Evolutionary conservation across 495 filamentous ascomycete species (phyloP), one percentile per base, ranked within the genome.

Genomic region (Daldinia concentrica): DNA sequence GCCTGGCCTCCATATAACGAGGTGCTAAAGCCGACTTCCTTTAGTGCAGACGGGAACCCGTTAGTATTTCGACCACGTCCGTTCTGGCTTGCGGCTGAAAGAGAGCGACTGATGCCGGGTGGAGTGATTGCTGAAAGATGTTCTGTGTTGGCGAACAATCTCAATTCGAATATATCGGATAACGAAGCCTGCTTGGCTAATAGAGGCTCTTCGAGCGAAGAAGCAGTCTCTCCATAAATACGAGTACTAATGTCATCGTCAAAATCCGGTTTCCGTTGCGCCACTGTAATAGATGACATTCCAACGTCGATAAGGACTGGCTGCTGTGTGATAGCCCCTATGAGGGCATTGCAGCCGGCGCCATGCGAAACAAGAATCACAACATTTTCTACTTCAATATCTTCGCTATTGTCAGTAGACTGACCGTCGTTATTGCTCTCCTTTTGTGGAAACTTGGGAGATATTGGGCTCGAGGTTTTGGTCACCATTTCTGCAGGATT

Each of bases 331-430:
- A 99, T 83, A 4, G 93, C 93, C 6, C 95, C 94, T 56, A 98
- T 94, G 54, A 99, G 79, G 0, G 95, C 96, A 80, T 99, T 99
- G 80, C 95, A 97, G 55, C 94, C 96, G 11, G 96, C 96, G n/a
- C 95, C 95, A 74, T 99, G 95, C 0, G 96, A 97, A 57, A 99
- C 93, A 12, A 99, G 79, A 30, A 99, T 85, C n/a, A 99, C 79
- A 6, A 98, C 88, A 0, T 92, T 86, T 72, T 98, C 92, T 4
- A 85, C 81, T 26, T 90, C 86, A 3, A 86, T 81, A 12, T 86
- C 83, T 14, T 83, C 80, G 5, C 86, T 81, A 62, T 86, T 81
- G 6, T 76, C 78, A 14, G 74, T 54, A 2, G 74, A 17, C 4
- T 37, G 30, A 50, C 29, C 7, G 19, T 17, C 6, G 5, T 22